Conservation (phyloP, 441 rosid species). For the Bruguiera hainesii region DNA sequence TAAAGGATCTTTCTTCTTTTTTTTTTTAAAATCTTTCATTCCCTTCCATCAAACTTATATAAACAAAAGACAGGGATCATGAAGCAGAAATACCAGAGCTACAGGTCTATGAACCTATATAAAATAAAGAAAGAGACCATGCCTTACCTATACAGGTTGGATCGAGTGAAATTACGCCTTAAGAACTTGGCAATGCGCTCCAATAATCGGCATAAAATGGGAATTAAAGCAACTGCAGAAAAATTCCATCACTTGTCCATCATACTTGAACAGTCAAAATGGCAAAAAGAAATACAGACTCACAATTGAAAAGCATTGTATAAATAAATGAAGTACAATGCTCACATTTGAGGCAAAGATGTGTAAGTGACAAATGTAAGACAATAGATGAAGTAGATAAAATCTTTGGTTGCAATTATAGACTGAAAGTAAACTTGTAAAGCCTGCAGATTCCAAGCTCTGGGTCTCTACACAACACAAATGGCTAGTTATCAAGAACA, state of each 20-base stretch:
- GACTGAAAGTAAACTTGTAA: constrained; percentile 80
- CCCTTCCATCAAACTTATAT: no score
- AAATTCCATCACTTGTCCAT: constrained; percentile 11
- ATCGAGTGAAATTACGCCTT: constrained; percentile 71
- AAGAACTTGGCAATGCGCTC: constrained; percentile 82
- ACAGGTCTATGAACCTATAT: no score
- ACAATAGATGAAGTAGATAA: constrained; percentile 86
- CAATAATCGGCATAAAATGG: constrained; percentile 74
- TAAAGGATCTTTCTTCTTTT: no score
- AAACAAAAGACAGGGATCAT: no score
- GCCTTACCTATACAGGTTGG: constrained; percentile 73
- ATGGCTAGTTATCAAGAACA: constrained; percentile 15
- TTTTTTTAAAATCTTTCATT: no score
- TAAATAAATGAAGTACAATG: constrained; percentile 2
- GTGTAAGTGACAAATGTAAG: constrained; percentile 76
- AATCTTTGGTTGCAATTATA: constrained; percentile 78
- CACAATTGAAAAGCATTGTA: neutral
- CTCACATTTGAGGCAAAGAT: constrained; percentile 90
- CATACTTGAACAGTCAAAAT: neutral
- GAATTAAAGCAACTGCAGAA: constrained; percentile 82
- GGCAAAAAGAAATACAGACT: neutral
- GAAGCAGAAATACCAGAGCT: no score
- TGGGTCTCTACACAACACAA: constrained; percentile 60
- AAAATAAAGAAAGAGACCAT: neutral
- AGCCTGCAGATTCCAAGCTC: constrained; percentile 87